Evolutionary conservation across 768 basidiomycete genomes (phyloP), one percentile per base, ranked within the genome.

Genomic region (Boletus bicolor): DNA sequence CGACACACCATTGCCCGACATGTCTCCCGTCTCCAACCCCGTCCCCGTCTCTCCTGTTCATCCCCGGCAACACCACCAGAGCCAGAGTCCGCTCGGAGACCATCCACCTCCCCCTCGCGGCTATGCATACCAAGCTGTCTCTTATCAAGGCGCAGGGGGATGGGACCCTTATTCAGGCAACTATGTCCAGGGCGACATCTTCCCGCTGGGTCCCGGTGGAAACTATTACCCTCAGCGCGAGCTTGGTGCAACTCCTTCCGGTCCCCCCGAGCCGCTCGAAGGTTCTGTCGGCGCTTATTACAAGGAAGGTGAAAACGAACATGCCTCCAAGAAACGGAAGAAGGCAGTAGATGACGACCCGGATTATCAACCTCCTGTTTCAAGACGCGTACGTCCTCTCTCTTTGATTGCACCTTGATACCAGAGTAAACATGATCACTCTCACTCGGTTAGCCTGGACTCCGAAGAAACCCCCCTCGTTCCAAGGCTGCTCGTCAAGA

Each of bases 321-420:
- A 67, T 43, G 66, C 55, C 53, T 69, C 72, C 37, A 79, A 75
- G 70, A 86, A 83, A 74, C 77, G 82, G 51, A 79, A 81, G 57
- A 77, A 75, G 55, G 65, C 68, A 34, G 67, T 64, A 19, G 63
- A 72, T 14, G 78, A 81, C 46, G 85, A 87, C 62, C 72, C 76
- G 5, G 83, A 84, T 62, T 82, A 84, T 65, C 76, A 77, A 26
- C 77, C 82, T 59, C 78, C 75, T 2, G 66, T 14, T 49, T 72
- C 42, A 63, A 78, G 59, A 74, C 84, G 85, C 64, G 86, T 88
- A 74, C 68, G 86, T 79, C 42, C 55, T 34, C 46, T 41, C 17
- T 26, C 28, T 56, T 49, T 37, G 38, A 43, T 55, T 51, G 5
- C 30, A 17, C 34, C 35, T 41, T 26, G 42, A 42, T 44, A 37